Base-by-base conservation (phyloP, 345 rosid species). In the Eucalyptus dawsonii region DNA sequence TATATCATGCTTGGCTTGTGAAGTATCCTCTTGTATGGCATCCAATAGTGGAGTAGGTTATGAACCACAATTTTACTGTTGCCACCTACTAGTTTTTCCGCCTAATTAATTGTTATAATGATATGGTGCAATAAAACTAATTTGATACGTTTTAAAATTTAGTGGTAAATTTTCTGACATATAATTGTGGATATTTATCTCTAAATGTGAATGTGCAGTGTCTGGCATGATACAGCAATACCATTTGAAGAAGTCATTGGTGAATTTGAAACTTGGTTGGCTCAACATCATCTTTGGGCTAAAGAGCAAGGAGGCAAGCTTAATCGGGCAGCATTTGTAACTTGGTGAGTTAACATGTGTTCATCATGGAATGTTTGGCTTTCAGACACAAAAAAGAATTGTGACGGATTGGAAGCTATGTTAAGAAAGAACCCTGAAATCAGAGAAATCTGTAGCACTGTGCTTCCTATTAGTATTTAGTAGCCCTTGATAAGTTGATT, bases 141-240 rank as follows among this genome's bases (percentile, higher is more conserved):
- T 76, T 37, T 40, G 27, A 40, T 40, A 9, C 9, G 5, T 76
- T 37, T 76, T 76, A 1, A 76, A 21, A 11, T 21, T 40, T 40
- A 76, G 47, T 40, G 15, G 83, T 13, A 76, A 76, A 40, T 40
- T 37, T 76, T 22, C 51, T 86, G 47, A 42, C 7, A 4, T 50
- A 67, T 86, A 86, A 54, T 72, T 69, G 44, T 47, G 47, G 42
- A 72, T 45, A 69, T n/a, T 88, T 1, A 7, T 44, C n/a, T 88
- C 13, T 50, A 16, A 76, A 88, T 65, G 51, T 17, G 27, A 72
- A 51, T 69, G 58, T 3, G 91, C 94, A 97, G 99, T 42, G 98
- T 97, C 50, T 97, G 98, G 99, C 99, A 97, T 93, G 99, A 96
- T 91, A 97, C 98, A 25, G 98, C 99, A 90, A 90, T 95, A 87